phyloP scores from a whole-genome alignment of 2,329 filamentous ascomycete species.

The Paecilomyces variotii region DNA sequence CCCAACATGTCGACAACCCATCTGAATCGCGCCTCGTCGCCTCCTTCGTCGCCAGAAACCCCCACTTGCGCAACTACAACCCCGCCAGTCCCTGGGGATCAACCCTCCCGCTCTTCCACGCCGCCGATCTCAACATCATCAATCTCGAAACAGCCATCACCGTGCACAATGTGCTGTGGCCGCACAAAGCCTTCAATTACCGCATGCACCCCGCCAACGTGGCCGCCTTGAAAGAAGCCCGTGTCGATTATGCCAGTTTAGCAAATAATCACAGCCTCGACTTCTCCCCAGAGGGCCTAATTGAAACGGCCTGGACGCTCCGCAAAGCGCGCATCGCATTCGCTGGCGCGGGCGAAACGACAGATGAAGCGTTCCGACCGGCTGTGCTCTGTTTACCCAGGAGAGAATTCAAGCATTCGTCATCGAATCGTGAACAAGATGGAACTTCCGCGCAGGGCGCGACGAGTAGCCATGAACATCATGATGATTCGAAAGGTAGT shows the following conservation, averaged over 20 bases:
- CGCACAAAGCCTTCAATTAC: slow-evolving; percentile 34
- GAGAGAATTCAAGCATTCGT: background rate
- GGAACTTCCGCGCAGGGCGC: background rate
- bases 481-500: too few relatives aligned
- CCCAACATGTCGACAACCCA: slow-evolving; percentile 22
- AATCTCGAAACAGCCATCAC: slow-evolving; percentile 35
- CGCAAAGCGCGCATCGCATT: slow-evolving; percentile 17
- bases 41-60: slow-evolving; percentile 11
- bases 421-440: background rate
- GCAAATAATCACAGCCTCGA: slow-evolving; percentile 36
- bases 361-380: slow-evolving; percentile 20
- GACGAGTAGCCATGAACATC: background rate
- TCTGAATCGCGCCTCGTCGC: slow-evolving; percentile 14
- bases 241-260: slow-evolving; percentile 26
- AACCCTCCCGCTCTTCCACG: slow-evolving; percentile 22
- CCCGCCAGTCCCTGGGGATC: slow-evolving; percentile 27
- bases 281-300: slow-evolving; percentile 24
- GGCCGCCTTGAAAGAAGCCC: slow-evolving; percentile 19
- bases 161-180: slow-evolving; percentile 24
- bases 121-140: slow-evolving; percentile 27
- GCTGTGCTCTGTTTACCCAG: slow-evolving; percentile 18
- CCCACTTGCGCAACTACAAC: slow-evolving; percentile 17
- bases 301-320: slow-evolving; percentile 26
- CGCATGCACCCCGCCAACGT: slow-evolving; percentile 34
- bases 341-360: slow-evolving; percentile 24